phyloP scores from a whole-genome alignment of 2,329 filamentous ascomycete species.

The Epichloe sp. region DNA sequence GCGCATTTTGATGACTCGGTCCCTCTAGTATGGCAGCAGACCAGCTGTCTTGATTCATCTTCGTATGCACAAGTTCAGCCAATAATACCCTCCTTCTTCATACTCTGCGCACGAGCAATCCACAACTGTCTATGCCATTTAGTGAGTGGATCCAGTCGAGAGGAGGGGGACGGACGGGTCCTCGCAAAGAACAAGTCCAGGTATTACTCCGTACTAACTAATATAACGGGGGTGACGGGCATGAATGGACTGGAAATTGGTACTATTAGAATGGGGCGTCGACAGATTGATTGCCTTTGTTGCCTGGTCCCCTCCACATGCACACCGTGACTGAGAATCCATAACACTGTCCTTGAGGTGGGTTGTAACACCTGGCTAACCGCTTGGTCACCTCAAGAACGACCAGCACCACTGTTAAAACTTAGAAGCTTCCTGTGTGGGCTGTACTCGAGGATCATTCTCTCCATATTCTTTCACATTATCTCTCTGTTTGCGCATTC shows the following conservation, averaged over 20 bases:
- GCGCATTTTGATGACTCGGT: too few species aligned
- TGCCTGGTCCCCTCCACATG: neutral
- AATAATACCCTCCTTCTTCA: too few species aligned
- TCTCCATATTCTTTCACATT: neutral
- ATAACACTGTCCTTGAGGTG: neutral
- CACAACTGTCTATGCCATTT: neutral
- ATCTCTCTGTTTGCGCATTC: neutral
- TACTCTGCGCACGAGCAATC: neutral
- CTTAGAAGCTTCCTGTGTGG: neutral
- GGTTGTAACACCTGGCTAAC: neutral
- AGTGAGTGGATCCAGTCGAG: neutral
- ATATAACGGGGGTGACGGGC: neutral
- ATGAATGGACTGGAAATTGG: neutral
- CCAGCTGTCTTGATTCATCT: too few species aligned
- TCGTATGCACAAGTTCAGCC: too few species aligned
- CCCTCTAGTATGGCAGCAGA: too few species aligned
- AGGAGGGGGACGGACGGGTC: neutral
- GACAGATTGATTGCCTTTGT: slow-evolving; percentile 1
- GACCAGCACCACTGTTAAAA: neutral
- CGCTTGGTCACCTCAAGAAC: neutral
- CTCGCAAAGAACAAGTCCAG: neutral
- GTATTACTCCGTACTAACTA: too few species aligned
- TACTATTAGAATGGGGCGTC: neutral
- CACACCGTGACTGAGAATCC: neutral
- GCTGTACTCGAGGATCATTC: neutral